Evolutionary conservation across 805 yeast species (phyloP).

Genomic region (Candida sithepensis): DNA sequence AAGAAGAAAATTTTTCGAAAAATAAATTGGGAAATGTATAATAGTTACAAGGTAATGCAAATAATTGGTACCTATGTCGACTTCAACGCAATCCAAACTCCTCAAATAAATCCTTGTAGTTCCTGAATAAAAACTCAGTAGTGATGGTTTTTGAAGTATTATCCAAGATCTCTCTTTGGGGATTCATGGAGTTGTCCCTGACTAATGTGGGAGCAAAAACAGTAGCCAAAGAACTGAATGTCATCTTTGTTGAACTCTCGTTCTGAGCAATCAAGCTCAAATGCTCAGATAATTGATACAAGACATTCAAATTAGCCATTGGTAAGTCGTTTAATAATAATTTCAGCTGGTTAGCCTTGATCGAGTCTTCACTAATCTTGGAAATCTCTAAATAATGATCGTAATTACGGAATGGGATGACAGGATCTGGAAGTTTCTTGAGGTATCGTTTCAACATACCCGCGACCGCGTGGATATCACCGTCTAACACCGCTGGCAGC

Average conservation of each 20-base stretch:
- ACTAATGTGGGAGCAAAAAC: slow-evolving; percentile 94
- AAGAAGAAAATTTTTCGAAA: background rate
- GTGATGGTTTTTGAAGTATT: slow-evolving; percentile 77
- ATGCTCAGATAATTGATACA: slow-evolving; percentile 60
- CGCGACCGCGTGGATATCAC: slow-evolving; percentile 82
- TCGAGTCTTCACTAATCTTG: slow-evolving; percentile 24
- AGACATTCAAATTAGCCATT: slow-evolving; percentile 55
- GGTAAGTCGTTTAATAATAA: slow-evolving; percentile 56
- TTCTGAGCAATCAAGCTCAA: slow-evolving; percentile 53
- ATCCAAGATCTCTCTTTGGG: slow-evolving; percentile 80
- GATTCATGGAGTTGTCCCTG: slow-evolving; percentile 56
- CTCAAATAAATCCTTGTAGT: slow-evolving; percentile 36
- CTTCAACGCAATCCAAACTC: slow-evolving; percentile 2
- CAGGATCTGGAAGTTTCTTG: slow-evolving; percentile 79
- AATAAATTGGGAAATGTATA: background rate
- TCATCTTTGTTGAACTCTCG: slow-evolving; percentile 71
- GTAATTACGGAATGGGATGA: slow-evolving; percentile 68
- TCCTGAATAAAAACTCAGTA: slow-evolving; percentile 65
- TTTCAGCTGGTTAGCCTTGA: slow-evolving; percentile 41
- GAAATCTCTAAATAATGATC: slow-evolving; percentile 60
- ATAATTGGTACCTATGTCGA: background rate
- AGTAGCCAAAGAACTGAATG: slow-evolving; percentile 73
- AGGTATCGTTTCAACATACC: slow-evolving; percentile 84
- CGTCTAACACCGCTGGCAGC: slow-evolving; percentile 17
- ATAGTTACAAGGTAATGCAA: background rate